phyloP scores from a whole-genome alignment of 2,329 filamentous ascomycete species.

The Stemphylium beticola region DNA sequence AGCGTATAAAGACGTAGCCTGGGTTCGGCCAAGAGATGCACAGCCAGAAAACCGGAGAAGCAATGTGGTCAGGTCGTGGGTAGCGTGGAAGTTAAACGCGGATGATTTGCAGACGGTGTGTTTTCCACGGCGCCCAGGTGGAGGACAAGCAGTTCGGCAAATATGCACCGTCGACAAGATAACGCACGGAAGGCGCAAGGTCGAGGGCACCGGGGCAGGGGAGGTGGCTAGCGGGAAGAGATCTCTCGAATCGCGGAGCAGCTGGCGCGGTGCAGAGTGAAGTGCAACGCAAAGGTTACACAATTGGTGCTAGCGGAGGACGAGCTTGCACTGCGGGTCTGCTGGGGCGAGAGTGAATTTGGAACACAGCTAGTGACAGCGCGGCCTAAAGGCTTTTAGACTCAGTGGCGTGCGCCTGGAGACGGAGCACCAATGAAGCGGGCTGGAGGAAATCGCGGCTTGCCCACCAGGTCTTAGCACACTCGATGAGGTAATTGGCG shows the following conservation, averaged over 20 bases:
- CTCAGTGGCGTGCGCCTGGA: constrained; percentile 46
- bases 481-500: constrained; percentile 47
- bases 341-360: constrained; percentile 34
- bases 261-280: constrained; percentile 38
- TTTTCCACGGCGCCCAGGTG: constrained; percentile 45
- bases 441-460: constrained; percentile 37
- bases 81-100: constrained; percentile 56
- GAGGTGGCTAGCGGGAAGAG: constrained; percentile 27
- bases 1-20: constrained; percentile 32
- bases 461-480: constrained; percentile 41
- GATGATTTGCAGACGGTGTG: constrained; percentile 57
- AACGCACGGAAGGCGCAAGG: constrained; percentile 48
- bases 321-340: constrained; percentile 35
- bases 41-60: constrained; percentile 47
- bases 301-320: constrained; percentile 45
- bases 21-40: constrained; percentile 40
- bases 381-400: constrained; percentile 34
- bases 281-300: constrained; percentile 47
- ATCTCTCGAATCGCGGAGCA: constrained; percentile 47
- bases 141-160: constrained; percentile 50
- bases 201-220: constrained; percentile 41
- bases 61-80: constrained; percentile 44
- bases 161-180: constrained; percentile 48
- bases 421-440: constrained; percentile 44
- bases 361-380: constrained; percentile 43